Base-by-base conservation (phyloP, 1,139 yeast genomes). In the Diutina rugosa region DNA sequence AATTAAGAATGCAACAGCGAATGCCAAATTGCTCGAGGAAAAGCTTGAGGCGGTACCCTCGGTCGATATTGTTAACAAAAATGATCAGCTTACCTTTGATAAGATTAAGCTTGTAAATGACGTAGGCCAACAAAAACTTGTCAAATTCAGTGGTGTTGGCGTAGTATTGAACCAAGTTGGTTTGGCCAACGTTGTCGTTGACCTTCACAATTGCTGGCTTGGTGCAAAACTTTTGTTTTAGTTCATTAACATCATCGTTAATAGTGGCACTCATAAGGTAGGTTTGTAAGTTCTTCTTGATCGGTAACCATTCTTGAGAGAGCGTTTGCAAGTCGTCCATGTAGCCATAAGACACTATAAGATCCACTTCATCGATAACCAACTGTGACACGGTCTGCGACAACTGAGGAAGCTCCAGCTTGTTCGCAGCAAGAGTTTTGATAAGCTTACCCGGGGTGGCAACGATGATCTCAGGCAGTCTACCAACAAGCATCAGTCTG, bases 201-300 rank as follows among this genome's bases (percentile, higher is more conserved):
- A 93, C 77, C 65, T 85, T 87, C 60, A 95, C 74, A 51, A 90
- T 80, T 0, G 96, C 97, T 2, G 97, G 96, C 62, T 82, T 81
- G 57, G 91, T 82, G 70, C 98, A 93, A 68, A 87, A 90, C 64
- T 81, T 79, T 53, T 74, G 68, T 69, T 93, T 93, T 64, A 95
- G 73, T 54, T 80, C 82, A 59, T 88, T 84, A 61, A 91, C 81
- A 60, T 93, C 98, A 56, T 89, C 96, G 66, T 85, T 88, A 58
- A 95, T 74, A 3, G 99, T 95, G 1, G 99, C 99, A 69, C 97
- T 89, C 98, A 93, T 93, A 62, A 95, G 74, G 72, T 90, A 91
- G 1, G 95, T 85, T 71, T 95, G 99, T 62, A 90, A 74, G 57
- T 85, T 84, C 63, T 85, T 85, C 67, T 83, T 84, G 57, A 84